Evolutionary conservation across 805 yeast species (phyloP).

Genomic region (Wickerhamiella kurtzmanii): DNA sequence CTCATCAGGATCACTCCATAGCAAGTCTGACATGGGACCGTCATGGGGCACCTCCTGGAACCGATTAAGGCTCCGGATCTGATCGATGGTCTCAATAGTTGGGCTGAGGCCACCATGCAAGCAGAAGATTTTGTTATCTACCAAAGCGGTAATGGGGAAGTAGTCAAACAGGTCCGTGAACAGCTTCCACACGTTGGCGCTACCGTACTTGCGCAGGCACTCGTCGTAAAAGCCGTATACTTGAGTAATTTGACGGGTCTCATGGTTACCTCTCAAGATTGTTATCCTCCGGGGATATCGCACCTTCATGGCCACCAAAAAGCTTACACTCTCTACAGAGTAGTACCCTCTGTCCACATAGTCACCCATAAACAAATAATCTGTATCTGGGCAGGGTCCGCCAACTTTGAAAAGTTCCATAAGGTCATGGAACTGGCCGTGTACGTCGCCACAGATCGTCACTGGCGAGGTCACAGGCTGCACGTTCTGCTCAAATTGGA

Average conservation of each 20-base stretch:
- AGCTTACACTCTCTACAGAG: slow-evolving; percentile 86
- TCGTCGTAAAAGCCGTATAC: slow-evolving; percentile 95
- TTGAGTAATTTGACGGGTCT: slow-evolving; percentile 90
- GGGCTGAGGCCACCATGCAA: slow-evolving; percentile 96
- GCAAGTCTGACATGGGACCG: slow-evolving; percentile 93
- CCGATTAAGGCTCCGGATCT: slow-evolving; percentile 83
- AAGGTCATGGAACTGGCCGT: slow-evolving; percentile 92
- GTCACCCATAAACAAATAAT: slow-evolving; percentile 77
- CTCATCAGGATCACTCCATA: slow-evolving; percentile 97
- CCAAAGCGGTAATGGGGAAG: slow-evolving; percentile 91
- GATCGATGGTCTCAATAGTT: slow-evolving; percentile 90
- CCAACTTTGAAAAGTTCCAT: slow-evolving; percentile 92
- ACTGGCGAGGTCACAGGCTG: slow-evolving; percentile 94
- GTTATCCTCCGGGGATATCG: slow-evolving; percentile 88
- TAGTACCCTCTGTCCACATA: slow-evolving; percentile 85
- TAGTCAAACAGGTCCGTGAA: slow-evolving; percentile 89
- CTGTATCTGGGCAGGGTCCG: slow-evolving; percentile 89
- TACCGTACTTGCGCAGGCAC: slow-evolving; percentile 86
- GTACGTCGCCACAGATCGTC: slow-evolving; percentile 94
- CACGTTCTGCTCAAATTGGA: slow-evolving; percentile 84
- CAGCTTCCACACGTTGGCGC: slow-evolving; percentile 86
- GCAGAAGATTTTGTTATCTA: slow-evolving; percentile 85
- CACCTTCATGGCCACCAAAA: slow-evolving; percentile 85
- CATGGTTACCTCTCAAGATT: slow-evolving; percentile 89
- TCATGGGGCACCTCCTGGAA: slow-evolving; percentile 96